Conservation (phyloP, 2,329 filamentous ascomycete species). For the Pseudocercospora eumusae region DNA sequence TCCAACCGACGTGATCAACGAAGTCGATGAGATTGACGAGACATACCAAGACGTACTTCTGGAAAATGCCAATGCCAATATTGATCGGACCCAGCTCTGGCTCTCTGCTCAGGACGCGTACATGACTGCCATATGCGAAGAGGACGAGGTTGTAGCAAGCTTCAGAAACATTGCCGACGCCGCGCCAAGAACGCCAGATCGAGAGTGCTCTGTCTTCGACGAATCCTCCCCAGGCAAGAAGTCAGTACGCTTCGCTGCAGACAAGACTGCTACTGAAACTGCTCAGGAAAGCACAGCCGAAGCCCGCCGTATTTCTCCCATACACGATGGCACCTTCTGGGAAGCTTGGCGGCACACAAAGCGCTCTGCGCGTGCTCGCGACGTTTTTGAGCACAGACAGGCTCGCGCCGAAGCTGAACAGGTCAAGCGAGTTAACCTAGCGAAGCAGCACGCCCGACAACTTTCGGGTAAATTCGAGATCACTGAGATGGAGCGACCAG, state of each 20-base stretch:
- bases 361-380: constrained; percentile 61
- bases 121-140: constrained; percentile 39
- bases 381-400: constrained; percentile 82
- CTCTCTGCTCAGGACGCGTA: constrained; percentile 79
- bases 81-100: constrained; percentile 86
- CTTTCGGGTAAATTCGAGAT: constrained; percentile 84
- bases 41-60: constrained; percentile 74
- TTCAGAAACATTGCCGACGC: constrained; percentile 37
- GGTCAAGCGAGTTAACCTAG: constrained; percentile 73
- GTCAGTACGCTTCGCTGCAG: constrained; percentile 65
- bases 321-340: constrained; percentile 67
- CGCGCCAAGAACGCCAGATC: constrained; percentile 37
- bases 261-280: constrained; percentile 26
- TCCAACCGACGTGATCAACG: constrained; percentile 40
- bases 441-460: constrained; percentile 72
- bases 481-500: constrained; percentile 50
- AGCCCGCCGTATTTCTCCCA: constrained; percentile 38
- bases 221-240: constrained; percentile 60
- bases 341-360: constrained; percentile 66
- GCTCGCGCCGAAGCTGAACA: constrained; percentile 87
- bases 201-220: constrained; percentile 25
- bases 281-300: constrained; percentile 5
- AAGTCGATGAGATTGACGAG: constrained; percentile 60
- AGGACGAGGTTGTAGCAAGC: constrained; percentile 35
- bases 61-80: constrained; percentile 67